Base-by-base conservation (phyloP, 768 basidiomycete species). In the Thelephora ganbajun region DNA sequence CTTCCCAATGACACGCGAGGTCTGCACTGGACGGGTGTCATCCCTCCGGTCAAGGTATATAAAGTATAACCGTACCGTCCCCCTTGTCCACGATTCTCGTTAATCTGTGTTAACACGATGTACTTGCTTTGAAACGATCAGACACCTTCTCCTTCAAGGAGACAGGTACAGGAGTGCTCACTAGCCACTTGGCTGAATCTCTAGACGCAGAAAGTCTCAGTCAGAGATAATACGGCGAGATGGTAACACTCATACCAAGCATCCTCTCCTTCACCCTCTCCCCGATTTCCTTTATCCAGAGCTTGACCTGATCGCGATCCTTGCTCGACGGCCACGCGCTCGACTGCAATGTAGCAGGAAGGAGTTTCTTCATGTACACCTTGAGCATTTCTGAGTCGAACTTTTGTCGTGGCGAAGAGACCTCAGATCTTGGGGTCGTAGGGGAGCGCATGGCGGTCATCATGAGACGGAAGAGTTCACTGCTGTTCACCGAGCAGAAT, bases 1-100 rank as follows among this genome's bases (percentile, higher is more conserved):
- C 87, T 66, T 91, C 87, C 87, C 87, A 91, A 57, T 91, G 88
- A 52, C 83, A 87, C 44, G 73, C 74, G 66, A 91, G 76, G 61
- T 85, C 84, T 43, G 82, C 84, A 54, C 87, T 89, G 53, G 34
- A 34, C 44, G 50, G 16, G 18, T 48, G 39, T 44, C 35, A 44
- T 33, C 49, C 26, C 43, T 16, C 45, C 23, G 48, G 26, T 49
- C 47, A 50, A 48, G 48, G 43, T 34, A 14, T 12, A 1, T 13
- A 3, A 35, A 53, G 36, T 46, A 34, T 26, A 36, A 26, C 63
- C 79, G 61, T 57, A 88, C 86, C 84, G 77, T 58, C 84, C 85
- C 48, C 86, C 88, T 62, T 91, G 87, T 3, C 84, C 83, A 50
- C 76, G 69, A 55, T 90, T 90, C 68, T 88, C 86, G 59, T 77